Evolutionary conservation across 768 basidiomycete genomes (phyloP), one percentile per base, ranked within the genome.

Genomic region (Russula dissimulans): DNA sequence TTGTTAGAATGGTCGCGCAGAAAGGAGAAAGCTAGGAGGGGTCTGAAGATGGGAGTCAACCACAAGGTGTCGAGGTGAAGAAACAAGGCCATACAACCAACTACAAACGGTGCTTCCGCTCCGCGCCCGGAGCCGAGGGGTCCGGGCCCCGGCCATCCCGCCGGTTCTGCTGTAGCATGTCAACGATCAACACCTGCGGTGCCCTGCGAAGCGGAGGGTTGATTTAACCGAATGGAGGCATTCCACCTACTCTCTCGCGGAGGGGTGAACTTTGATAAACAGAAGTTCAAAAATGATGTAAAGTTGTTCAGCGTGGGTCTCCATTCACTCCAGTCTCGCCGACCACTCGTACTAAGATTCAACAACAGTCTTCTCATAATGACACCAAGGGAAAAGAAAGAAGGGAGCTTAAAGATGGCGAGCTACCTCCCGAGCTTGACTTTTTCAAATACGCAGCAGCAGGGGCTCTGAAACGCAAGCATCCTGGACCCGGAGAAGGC

Each of bases 241-340:
- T 98, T 98, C 71, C 88, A 87, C 64, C 72, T 97, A 12, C 82
- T 98, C 31, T 92, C 94, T 36, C 82, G 91, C 15, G 95, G 95
- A 38, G 91, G 92, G 1, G 81, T 80, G 0, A 79, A 77, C 57
- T 97, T 97, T 65, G 79, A 94, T 78, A 95, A 90, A 73, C 76
- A 75, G 43, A 76, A 79, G 34, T 93, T 87, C 71, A 79, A 83
- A 66, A 72, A 75, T 0, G 91, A 95, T 68, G 80, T 88, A 8
- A 69, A 79, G 32, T 72, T 90, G 7, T 95, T 95, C 73, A 78
- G 79, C 61, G 87, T 87, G 54, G 22, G 73, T 64, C 11, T 48
- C 29, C 55, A 41, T 57, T 8, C n/a, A 22, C 52, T 8, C 26
- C 38, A 41, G 34, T 26, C 22, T 26, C 22, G 22, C 22, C 26